Evolutionary conservation across 2,329 filamentous ascomycete species (phyloP).

Genomic region (Neoascochyta sp.): DNA sequence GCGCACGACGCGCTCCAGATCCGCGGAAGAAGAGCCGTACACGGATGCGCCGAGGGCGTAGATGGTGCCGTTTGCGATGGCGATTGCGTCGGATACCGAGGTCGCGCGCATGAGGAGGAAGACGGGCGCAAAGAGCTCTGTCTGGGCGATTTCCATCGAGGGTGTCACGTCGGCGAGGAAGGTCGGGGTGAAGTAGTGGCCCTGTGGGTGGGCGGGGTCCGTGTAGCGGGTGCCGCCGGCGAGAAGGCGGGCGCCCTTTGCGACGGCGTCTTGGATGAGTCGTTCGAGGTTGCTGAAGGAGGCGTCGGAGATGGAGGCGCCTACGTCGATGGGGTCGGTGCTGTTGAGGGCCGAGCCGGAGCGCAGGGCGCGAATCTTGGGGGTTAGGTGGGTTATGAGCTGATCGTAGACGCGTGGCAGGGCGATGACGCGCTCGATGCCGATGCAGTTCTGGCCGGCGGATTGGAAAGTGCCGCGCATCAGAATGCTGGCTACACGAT

Average conservation of each 20-base stretch:
- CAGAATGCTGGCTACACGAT: slow-evolving; percentile 73
- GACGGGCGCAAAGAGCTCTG: slow-evolving; percentile 90
- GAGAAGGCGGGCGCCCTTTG: slow-evolving; percentile 73
- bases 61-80: slow-evolving; percentile 75
- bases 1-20: slow-evolving; percentile 61
- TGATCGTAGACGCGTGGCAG: slow-evolving; percentile 70
- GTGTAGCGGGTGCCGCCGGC: slow-evolving; percentile 68
- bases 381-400: slow-evolving; percentile 66
- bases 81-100: slow-evolving; percentile 64
- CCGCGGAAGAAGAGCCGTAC: slow-evolving; percentile 64
- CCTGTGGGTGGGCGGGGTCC: slow-evolving; percentile 70
- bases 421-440: slow-evolving; percentile 88
- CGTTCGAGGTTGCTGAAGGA: slow-evolving; percentile 72
- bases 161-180: slow-evolving; percentile 85
- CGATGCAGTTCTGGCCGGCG: slow-evolving; percentile 95
- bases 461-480: slow-evolving; percentile 94
- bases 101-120: slow-evolving; percentile 77
- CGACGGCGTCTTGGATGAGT: slow-evolving; percentile 73
- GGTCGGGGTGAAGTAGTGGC: slow-evolving; percentile 91
- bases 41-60: slow-evolving; percentile 89
- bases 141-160: slow-evolving; percentile 80
- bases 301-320: slow-evolving; percentile 80
- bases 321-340: slow-evolving; percentile 65
- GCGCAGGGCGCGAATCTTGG: slow-evolving; percentile 69
- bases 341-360: slow-evolving; percentile 65